These are phyloP conservation scores for Rhazya stricta DNA, from an alignment of 257 asterid species.

Conservation along the genomic window DNA sequence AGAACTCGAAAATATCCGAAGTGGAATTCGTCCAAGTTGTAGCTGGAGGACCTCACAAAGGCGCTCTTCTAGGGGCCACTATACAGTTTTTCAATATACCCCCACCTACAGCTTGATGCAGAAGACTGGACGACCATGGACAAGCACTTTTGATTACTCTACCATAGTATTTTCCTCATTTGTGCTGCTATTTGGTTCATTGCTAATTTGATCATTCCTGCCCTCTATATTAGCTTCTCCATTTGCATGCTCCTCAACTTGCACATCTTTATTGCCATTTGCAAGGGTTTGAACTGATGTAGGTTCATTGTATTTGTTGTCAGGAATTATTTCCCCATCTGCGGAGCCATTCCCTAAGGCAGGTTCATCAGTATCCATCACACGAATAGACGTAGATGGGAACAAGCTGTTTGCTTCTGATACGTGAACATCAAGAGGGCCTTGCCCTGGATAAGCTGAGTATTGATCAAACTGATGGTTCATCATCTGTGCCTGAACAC, in stretches of 20 bases:
- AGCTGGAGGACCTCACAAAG: background rate
- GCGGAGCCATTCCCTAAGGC: conserved; percentile 23
- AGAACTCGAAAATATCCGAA: background rate
- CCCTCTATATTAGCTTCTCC: conserved; percentile 4
- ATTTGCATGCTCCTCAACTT: conserved; percentile 9
- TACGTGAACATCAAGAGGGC: conserved; percentile 20
- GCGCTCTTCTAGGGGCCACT: background rate
- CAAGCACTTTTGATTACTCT: background rate
- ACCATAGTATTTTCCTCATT: conserved; percentile 16
- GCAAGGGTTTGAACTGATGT: conserved; percentile 16
- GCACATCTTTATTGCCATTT: conserved; percentile 22
- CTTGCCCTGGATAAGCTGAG: conserved; percentile 38
- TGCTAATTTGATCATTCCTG: background rate
- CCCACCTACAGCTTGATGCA: background rate
- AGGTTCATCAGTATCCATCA: conserved; percentile 33
- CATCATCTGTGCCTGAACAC: conserved; percentile 48
- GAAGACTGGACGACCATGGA: background rate
- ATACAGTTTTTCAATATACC: background rate
- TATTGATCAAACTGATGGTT: conserved; percentile 34
- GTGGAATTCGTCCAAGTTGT: background rate
- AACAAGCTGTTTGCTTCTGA: conserved; percentile 36
- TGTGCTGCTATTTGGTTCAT: background rate
- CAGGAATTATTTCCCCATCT: conserved; percentile 18
- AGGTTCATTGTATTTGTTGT: conserved; percentile 22
- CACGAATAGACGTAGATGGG: conserved; percentile 21